A percentile compares a stretch with the other conserved stretches of the same genome.
Conservation (phyloP, 2,329 filamentous ascomycete genomes). For the Botrytis hyacinthi region DNA sequence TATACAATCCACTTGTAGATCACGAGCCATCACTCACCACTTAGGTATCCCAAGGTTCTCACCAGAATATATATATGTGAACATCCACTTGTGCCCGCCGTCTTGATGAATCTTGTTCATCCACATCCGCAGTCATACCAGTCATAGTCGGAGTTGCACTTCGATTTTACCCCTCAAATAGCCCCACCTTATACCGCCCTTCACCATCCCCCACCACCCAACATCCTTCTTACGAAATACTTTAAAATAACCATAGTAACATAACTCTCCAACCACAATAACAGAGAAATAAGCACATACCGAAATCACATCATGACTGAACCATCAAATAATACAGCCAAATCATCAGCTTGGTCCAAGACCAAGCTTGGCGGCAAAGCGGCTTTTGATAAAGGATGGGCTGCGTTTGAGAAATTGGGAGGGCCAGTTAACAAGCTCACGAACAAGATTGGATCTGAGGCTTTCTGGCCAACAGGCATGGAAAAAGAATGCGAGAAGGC, state of each 20-base stretch:
- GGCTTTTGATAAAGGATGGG: slow-evolving; percentile 23
- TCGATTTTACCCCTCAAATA: background rate
- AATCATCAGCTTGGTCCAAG: slow-evolving; percentile 17
- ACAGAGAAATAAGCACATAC: background rate
- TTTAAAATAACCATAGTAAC: background rate
- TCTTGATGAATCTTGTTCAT: background rate
- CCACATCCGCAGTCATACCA: background rate
- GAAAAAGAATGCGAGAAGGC: slow-evolving; percentile 92
- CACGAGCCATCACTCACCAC: too few species aligned
- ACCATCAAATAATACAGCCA: background rate
- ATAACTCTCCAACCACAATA: background rate
- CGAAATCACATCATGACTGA: background rate
- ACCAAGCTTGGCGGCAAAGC: slow-evolving; percentile 21
- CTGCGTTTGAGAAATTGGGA: slow-evolving; percentile 42
- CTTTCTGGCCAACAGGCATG: slow-evolving; percentile 81
- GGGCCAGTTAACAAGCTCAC: slow-evolving; percentile 76
- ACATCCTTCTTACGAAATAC: background rate
- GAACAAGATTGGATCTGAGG: slow-evolving; percentile 77
- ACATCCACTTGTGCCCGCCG: background rate
- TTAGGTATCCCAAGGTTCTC: background rate
- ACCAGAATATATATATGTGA: background rate
- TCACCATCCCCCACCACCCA: background rate
- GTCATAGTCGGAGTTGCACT: background rate
- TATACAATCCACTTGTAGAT: background rate
- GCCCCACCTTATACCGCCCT: background rate